Evolutionary conservation across 2,329 filamentous ascomycete genomes (phyloP).

Genomic region (Metarhizium guizhouense): DNA sequence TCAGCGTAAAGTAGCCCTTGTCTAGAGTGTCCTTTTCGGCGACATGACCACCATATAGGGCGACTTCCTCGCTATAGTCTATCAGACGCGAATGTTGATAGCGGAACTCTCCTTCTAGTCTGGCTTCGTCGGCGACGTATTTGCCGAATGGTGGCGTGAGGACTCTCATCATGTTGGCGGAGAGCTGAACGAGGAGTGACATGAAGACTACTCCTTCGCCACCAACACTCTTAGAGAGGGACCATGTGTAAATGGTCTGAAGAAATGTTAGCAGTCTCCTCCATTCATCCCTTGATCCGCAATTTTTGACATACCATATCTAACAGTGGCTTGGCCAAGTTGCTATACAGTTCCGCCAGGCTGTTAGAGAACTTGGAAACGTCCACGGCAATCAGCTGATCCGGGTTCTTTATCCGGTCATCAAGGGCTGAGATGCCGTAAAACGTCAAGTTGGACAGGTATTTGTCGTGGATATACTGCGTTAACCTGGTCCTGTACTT

Average conservation of each 20-base stretch:
- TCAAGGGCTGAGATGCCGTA: conserved; percentile 93
- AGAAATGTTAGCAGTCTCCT: conserved; percentile 15
- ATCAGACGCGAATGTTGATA: conserved; percentile 93
- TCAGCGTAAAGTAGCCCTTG: conserved; percentile 97
- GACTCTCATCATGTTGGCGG: conserved; percentile 85
- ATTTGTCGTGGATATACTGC: conserved; percentile 91
- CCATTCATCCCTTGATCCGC: too few relatives aligned
- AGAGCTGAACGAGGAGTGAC: conserved; percentile 87
- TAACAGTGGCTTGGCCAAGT: conserved; percentile 85
- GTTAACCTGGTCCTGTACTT: conserved; percentile 90
- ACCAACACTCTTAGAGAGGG: conserved; percentile 87
- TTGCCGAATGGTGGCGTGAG: conserved; percentile 94
- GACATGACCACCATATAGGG: conserved; percentile 83
- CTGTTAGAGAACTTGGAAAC: conserved; percentile 95
- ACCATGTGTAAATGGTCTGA: conserved; percentile 84
- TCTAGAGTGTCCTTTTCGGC: conserved; percentile 94
- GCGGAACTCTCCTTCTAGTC: conserved; percentile 89
- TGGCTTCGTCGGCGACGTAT: conserved; percentile 93
- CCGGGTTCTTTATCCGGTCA: conserved; percentile 96
- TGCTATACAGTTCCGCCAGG: conserved; percentile 89
- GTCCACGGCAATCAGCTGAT: conserved; percentile 94
- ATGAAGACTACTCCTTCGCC: conserved; percentile 94
- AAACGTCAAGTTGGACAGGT: conserved; percentile 95
- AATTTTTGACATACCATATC: conserved; percentile 61
- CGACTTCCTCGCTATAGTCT: conserved; percentile 92